Evolutionary conservation across 139 green algal species (phyloP), one percentile per base, ranked within the genome.

Genomic region (Micromonas commoda): DNA sequence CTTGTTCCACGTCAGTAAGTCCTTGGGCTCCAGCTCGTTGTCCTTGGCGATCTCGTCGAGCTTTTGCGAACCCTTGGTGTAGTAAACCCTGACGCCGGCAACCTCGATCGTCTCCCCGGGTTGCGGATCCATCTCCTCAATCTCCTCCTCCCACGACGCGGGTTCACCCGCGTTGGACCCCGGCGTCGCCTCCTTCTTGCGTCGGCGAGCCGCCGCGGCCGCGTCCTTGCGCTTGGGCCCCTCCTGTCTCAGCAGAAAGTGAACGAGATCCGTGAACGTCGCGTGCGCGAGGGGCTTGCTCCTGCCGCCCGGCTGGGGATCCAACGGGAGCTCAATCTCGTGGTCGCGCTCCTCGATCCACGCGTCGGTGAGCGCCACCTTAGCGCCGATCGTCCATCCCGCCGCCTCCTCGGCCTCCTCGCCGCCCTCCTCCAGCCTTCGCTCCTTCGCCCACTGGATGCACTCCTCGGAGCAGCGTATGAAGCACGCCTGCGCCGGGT

Each of bases 401-500:
- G 31, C 21, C 21, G 68, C 21, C 19, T 13, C 37, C 2, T 75
- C 53, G 28, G 31, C 63, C 28, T 34, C 63, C 1, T 34, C 63
- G 23, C 37, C 67, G 35, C 52, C 24, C 5, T 74, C 67, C 5
- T 74, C 68, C 0, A 29, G 34, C 26, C 29, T 61, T 38, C 53
- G 68, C 23, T 38, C 24, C 26, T 38, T 39, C 21, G 37, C 68
- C 53, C 53, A 78, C 52, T 78, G 53, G 9, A 26, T 20, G 29
- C 72, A 78, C 33, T 68, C 72, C 20, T 23, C 72, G 72, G 52
- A 32, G 57, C 72, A 78, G 24, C 29, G 54, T 35, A 78, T 78
- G 34, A 78, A 78, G 72, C 57, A 78, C 32, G 72, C 72, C 38
- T 78, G 72, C 53, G 72, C 72, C 16, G 54, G 72, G 57, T 78